Conservation (phyloP, 805 yeast genomes). For the Nakazawaea wickerhamii region DNA sequence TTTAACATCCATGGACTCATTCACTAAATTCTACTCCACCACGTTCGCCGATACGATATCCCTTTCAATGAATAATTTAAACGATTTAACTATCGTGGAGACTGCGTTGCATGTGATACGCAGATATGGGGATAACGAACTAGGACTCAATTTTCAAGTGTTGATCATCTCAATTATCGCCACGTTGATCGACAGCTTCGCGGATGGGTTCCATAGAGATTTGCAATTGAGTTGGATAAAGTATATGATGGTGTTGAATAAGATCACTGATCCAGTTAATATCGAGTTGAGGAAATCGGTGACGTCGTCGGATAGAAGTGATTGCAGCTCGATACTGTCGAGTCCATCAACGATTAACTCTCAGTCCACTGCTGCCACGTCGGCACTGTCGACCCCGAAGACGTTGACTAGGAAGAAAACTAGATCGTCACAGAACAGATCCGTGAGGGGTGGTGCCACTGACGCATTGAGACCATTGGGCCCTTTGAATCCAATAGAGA, state of each 20-base stretch:
- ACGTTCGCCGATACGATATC: not conserved
- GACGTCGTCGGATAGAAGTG: too few species aligned
- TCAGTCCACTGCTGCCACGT: too few species aligned
- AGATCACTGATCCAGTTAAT: not conserved
- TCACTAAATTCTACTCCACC: not conserved
- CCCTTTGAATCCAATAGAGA: too few species aligned
- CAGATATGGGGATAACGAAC: not conserved
- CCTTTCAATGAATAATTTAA: not conserved
- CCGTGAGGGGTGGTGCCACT: too few species aligned
- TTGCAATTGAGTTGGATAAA: constrained; percentile 8
- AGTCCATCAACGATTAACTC: too few species aligned
- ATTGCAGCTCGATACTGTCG: too few species aligned
- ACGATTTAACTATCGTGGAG: not conserved
- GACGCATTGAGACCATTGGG: too few species aligned
- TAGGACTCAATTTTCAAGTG: not conserved
- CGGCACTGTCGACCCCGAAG: too few species aligned
- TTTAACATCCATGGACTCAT: not conserved
- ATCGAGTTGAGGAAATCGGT: not conserved
- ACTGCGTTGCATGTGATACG: not conserved
- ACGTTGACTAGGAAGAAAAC: too few species aligned
- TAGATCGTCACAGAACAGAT: too few species aligned
- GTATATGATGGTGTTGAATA: not conserved
- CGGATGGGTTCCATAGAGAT: constrained; percentile 6
- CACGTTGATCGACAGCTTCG: constrained; percentile 11
- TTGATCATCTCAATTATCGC: not conserved